phyloP scores from a whole-genome alignment of 768 basidiomycete genomes.

The Rhodotorula graminis region DNA sequence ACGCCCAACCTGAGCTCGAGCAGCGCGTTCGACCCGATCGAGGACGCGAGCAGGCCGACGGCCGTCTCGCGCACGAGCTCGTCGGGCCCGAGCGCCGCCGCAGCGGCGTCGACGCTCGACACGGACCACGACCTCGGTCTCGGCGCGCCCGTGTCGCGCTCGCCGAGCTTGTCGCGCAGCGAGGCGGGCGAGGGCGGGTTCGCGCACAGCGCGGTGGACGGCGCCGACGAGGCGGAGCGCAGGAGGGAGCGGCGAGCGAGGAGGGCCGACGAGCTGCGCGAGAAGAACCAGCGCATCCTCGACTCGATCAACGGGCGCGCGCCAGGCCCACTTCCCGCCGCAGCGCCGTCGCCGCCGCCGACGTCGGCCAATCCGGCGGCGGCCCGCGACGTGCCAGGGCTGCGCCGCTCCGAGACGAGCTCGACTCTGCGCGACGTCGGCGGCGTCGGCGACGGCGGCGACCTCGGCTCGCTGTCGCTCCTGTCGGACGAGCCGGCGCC shows the following conservation, averaged over 20 bases:
- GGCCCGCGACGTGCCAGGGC: too few relatives aligned
- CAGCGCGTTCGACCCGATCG: too few relatives aligned
- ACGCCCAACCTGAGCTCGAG: too few relatives aligned
- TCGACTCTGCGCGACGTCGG: conserved; percentile 21
- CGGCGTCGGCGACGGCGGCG: not conserved
- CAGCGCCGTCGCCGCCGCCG: not conserved
- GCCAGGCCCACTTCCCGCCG: too few relatives aligned
- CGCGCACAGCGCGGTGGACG: not conserved
- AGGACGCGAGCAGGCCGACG: too few relatives aligned
- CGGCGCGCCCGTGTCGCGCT: not conserved
- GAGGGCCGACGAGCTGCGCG: not conserved
- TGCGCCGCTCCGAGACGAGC: conserved; percentile 20
- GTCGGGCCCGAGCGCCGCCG: too few relatives aligned
- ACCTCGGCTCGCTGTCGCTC: too few relatives aligned
- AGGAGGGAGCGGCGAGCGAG: not conserved
- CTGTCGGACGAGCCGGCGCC: not conserved
- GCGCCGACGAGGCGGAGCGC: too few relatives aligned
- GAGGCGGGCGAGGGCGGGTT: too few relatives aligned
- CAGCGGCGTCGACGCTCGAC: too few relatives aligned
- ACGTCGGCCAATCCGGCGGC: too few relatives aligned
- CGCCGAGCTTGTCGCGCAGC: not conserved
- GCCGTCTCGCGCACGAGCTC: not conserved
- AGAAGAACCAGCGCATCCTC: conserved; percentile 33
- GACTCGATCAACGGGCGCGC: conserved; percentile 21
- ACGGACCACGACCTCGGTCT: not conserved